phyloP scores from a whole-genome alignment of 306 rosid species.

The Begonia fuchsioides region DNA sequence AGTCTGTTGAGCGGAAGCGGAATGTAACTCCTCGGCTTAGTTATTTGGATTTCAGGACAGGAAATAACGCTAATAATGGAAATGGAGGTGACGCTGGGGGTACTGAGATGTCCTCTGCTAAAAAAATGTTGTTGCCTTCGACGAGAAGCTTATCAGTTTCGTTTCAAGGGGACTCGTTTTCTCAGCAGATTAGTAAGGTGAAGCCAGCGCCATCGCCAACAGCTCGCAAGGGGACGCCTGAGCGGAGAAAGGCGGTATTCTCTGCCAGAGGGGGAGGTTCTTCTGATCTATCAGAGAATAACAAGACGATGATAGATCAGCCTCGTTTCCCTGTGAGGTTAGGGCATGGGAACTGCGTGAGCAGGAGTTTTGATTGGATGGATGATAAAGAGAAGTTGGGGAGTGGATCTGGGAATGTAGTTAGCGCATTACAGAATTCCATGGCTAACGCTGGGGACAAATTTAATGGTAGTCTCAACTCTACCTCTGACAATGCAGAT shows the following conservation, averaged over 20 bases:
- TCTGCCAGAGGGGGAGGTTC: constrained; percentile 21
- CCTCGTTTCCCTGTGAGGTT: constrained; percentile 57
- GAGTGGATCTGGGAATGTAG: constrained; percentile 42
- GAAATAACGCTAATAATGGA: constrained; percentile 11
- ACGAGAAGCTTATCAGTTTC: constrained; percentile 82
- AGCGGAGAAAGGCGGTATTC: constrained; percentile 45
- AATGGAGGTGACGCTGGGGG: constrained; percentile 14
- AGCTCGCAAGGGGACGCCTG: constrained; percentile 57
- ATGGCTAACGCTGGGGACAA: constrained; percentile 27
- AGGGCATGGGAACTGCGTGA: constrained; percentile 32
- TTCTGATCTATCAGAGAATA: constrained; percentile 31
- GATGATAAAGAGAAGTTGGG: constrained; percentile 25
- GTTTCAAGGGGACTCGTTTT: constrained; percentile 84
- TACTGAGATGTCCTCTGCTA: constrained; percentile 45
- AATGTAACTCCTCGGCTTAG: constrained; percentile 38
- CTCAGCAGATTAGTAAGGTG: constrained; percentile 60
- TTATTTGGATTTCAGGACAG: constrained; percentile 23
- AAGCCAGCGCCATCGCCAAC: constrained; percentile 44
- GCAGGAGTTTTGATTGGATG: constrained; percentile 39
- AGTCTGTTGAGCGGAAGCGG: constrained; percentile 42
- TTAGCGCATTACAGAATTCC: constrained; percentile 42
- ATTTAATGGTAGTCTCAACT: constrained; percentile 18
- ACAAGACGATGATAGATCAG: constrained; percentile 39
- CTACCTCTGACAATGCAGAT: constrained; percentile 10
- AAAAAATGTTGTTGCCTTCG: constrained; percentile 64